Evolutionary conservation across 2,329 filamentous ascomycete genomes (phyloP), one percentile per base, ranked within the genome.

Genomic region (Colletotrichum plurivorum): DNA sequence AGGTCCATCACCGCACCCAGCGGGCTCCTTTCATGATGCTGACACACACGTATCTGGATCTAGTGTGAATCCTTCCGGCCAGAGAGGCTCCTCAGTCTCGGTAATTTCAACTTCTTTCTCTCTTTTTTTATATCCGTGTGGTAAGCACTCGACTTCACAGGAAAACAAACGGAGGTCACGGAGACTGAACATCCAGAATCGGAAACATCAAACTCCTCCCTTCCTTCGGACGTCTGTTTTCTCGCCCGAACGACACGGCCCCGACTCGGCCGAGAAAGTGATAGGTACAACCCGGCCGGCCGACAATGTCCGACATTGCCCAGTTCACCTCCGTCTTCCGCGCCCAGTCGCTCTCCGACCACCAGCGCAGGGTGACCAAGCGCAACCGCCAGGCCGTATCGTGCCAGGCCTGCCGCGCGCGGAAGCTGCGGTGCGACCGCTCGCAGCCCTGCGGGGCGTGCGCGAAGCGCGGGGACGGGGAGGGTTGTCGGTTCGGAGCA

Each of bases 391-490:
- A 79, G 53, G 74, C 83, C 45, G 77, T 84, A 20, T 84, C 83
- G 5, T 84, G 82, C 72, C 75, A 76, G 2, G 73, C 77, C 51
- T 84, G 83, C 66, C 82, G 83, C 69, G 74, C 74, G 20, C 81
- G 83, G 67, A 84, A 84, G 74, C 77, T 81, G 8, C 80, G 78
- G 63, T 84, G 83, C 69, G 82, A 84, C 69, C 78, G 82, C 15
- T 76, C 75, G 59, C 79, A 78, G 48, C 82, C 81, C 1, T 84
- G 83, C 70, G 76, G 78, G 22, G 77, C 79, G 7, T 84, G 83
- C 69, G 73, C 73, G 58, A 81, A 78, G 73, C 78, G 82, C 43
- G 79, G 80, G 16, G 77, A 81, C n/a, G 73, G 69, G 5, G 68
- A 68, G 4, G 46, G 66, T 3, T 84, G 82, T 63, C 74, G 71